Percentiles rank a stretch among this genome's conserved stretches.
phyloP scores from a whole-genome alignment of 192 early-diverging fungal species.

The Rhizoclosmatium globosum region DNA sequence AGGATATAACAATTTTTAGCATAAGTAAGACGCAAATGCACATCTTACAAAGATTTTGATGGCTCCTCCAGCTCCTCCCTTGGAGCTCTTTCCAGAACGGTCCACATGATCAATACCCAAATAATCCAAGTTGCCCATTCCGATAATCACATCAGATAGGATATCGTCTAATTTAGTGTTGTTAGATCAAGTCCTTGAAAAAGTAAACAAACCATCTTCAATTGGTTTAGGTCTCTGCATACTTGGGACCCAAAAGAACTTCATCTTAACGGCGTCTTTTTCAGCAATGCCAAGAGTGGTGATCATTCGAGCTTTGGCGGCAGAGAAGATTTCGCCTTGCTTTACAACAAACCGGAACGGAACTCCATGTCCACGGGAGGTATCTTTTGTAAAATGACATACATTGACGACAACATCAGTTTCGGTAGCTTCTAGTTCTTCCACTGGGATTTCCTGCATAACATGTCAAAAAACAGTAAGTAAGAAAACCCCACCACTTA shows the following conservation, averaged over 20 bases:
- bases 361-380: conserved; percentile 73
- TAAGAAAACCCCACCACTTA: not conserved
- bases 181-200: not conserved
- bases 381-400: conserved; percentile 81
- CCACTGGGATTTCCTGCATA: conserved; percentile 27
- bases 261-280: conserved; percentile 82
- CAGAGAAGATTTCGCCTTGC: conserved; percentile 72
- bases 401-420: conserved; percentile 63
- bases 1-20: not conserved
- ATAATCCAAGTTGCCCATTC: conserved; percentile 8
- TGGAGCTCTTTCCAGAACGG: conserved; percentile 36
- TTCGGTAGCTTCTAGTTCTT: conserved; percentile 19
- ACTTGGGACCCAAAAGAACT: conserved; percentile 46
- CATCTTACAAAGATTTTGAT: conserved; percentile 60
- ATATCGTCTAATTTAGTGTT: conserved; percentile 40
- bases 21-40: not conserved
- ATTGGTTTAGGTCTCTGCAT: conserved; percentile 40
- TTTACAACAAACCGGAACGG: conserved; percentile 82
- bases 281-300: conserved; percentile 77
- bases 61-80: conserved; percentile 46
- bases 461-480: not conserved
- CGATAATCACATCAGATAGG: conserved; percentile 36
- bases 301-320: conserved; percentile 79
- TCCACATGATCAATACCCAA: conserved; percentile 60
- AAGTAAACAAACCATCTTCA: conserved; percentile 54